phyloP scores from a whole-genome alignment of 768 basidiomycete genomes.

The Jaapia argillacea region DNA sequence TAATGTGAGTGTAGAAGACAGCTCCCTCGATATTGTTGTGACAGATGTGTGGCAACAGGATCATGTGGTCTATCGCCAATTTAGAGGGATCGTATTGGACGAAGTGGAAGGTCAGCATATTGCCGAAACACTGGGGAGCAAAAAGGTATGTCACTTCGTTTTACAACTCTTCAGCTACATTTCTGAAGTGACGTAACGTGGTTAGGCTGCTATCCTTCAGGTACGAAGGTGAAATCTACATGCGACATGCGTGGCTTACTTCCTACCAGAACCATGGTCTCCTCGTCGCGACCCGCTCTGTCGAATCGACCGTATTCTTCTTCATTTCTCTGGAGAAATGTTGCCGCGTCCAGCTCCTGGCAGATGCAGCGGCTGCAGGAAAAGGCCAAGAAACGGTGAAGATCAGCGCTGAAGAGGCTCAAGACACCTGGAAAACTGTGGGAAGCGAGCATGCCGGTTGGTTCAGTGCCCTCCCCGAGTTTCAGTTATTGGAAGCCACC shows the following conservation, averaged over 20 bases:
- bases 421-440: constrained; percentile 10
- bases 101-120: constrained; percentile 22
- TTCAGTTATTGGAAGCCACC: constrained; percentile 24
- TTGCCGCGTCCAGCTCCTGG: constrained; percentile 20
- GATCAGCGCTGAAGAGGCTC: constrained; percentile 16
- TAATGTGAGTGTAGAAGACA: constrained; percentile 8
- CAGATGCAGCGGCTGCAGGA: constrained; percentile 18
- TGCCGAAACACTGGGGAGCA: constrained; percentile 15
- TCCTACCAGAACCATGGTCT: constrained; percentile 17
- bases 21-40: background rate
- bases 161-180: no score
- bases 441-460: constrained; percentile 18
- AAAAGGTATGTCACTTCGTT: constrained; percentile 17
- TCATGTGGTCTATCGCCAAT: constrained; percentile 19
- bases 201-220: no score
- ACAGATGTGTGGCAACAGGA: constrained; percentile 11
- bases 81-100: constrained; percentile 25
- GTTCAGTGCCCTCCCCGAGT: constrained; percentile 28
- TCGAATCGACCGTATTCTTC: constrained; percentile 16
- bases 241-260: no score
- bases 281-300: constrained; percentile 13
- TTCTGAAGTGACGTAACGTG: no score
- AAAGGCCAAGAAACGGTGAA: constrained; percentile 11
- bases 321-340: constrained; percentile 18
- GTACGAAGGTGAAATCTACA: no score